Evolutionary conservation across 2,329 filamentous ascomycete species (phyloP), one percentile per base, ranked within the genome.

Genomic region (Botrytis hyacinthi): DNA sequence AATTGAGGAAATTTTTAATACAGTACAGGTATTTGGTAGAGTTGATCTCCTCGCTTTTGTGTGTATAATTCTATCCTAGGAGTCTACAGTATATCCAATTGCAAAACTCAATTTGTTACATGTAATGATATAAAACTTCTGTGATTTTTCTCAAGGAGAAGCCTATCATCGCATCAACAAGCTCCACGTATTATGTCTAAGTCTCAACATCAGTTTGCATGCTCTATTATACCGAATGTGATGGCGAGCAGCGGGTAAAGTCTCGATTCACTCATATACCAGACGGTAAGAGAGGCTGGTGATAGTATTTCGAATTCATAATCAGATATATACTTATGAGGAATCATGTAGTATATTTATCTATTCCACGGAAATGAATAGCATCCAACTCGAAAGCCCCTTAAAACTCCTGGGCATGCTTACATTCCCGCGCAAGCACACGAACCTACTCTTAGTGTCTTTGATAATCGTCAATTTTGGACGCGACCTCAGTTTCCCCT

Each of bases 21-120:
- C 16, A 44, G 10, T n/a, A n/a, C 4, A 54, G 12, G 48, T n/a
- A 54, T 54, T 16, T 16, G 26, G 2, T n/a, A 7, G 26, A 29
- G 14, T 29, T 16, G 26, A 54, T 18, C 12, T 18, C 26, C n/a
- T 54, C n/a, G 12, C 51, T 29, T 54, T 29, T 18, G 6, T 26
- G 0, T 5, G 0, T 12, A 1, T 51, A 14, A 14, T 2, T 51
- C 4, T 26, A 26, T 14, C 14, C 48, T n/a, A n/a, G 22, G 0
- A n/a, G 22, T 14, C 10, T 14, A n/a, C 4, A 14, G n/a, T 6
- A 20, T 51, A 7, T n/a, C 10, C 14, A 4, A n/a, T 6, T n/a
- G 48, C 48, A 10, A 51, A 14, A 51, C 48, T n/a, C 48, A 14
- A 51, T 6, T 2, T 3, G 1, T 51, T 6, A 51, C 26, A 51